Evolutionary conservation across 768 basidiomycete genomes (phyloP), one percentile per base, ranked within the genome.

Genomic region (Boletus eberwhitei): DNA sequence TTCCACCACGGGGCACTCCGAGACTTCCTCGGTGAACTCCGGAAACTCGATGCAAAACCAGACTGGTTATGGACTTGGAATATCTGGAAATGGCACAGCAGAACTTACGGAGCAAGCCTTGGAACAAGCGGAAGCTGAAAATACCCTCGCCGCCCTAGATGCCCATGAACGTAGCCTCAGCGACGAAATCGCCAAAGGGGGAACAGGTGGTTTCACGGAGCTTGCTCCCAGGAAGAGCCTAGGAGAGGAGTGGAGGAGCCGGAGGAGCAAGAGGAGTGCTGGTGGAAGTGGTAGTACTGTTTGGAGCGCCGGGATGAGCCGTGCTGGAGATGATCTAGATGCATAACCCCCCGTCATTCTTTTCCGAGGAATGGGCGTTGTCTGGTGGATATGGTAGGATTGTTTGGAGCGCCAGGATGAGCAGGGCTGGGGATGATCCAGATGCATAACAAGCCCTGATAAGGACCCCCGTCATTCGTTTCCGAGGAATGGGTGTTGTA

Each of bases 371-470:
- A 32, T 32, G 31, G 11, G 31, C 11, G 11, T 32, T 32, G 31
- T 9, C 68, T 22, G 81, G 83, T 37, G 86, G 85, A 8, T 86
- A 85, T 58, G 81, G 82, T 36, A 88, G 88, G 69, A 93, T 90
- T 1, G 87, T 92, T 29, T 92, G 87, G 85, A 92, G 90, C 67
- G 90, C 90, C 48, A 90, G 90, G 34, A 85, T 89, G 85, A 83
- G 84, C 59, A 85, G 76, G 48, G 74, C 79, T 24, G 84, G 75
- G 41, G 81, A 84, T 40, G 70, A 75, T 53, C 67, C 65, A 36
- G 77, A 76, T 16, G 67, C 67, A 47, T 74, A 58, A 63, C 58
- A 17, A 37, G 29, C 19, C 34, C 22, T 8, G 41, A 49, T 31
- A 37, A 44, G 38, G 45, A 32, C 41, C 22, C 8, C 31, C 7